Conservation (phyloP, 2,329 filamentous ascomycete genomes). For the Aureobasidium sp. region DNA sequence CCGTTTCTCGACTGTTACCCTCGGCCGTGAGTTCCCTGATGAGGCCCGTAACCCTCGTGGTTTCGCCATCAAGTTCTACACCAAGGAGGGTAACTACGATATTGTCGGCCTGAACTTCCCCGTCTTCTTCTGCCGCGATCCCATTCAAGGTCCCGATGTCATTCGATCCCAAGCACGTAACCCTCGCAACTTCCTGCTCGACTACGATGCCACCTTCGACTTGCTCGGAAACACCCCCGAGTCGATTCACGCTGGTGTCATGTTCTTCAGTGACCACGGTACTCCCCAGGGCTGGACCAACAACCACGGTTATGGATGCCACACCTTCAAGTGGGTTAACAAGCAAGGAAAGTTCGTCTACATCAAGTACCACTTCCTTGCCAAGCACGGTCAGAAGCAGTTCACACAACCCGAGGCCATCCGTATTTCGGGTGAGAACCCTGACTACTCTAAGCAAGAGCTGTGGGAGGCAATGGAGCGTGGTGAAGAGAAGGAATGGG, state of each 20-base stretch:
- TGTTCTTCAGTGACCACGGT: constrained; percentile 47
- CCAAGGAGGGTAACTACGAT: constrained; percentile 44
- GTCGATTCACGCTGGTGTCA: constrained; percentile 43
- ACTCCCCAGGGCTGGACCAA: constrained; percentile 42
- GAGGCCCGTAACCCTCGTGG: constrained; percentile 42
- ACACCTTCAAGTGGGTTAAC: constrained; percentile 45
- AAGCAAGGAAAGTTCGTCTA: constrained; percentile 44
- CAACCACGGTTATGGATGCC: constrained; percentile 40
- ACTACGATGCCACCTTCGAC: constrained; percentile 45
- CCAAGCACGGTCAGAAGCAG: constrained; percentile 42
- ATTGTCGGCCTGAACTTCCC: constrained; percentile 45
- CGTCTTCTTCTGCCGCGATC: constrained; percentile 45
- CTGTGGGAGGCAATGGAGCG: constrained; percentile 40
- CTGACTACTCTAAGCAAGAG: constrained; percentile 45
- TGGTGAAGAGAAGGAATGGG: constrained; percentile 39
- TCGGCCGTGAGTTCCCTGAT: constrained; percentile 39
- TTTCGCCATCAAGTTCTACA: constrained; percentile 46
- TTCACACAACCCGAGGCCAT: constrained; percentile 42
- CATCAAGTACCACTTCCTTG: constrained; percentile 46
- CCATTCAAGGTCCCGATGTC: constrained; percentile 42
- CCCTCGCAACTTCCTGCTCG: constrained; percentile 43
- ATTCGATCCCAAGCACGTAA: constrained; percentile 43
- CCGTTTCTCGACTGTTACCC: constrained; percentile 41
- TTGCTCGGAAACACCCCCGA: constrained; percentile 45
- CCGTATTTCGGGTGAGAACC: constrained; percentile 42